phyloP scores from a whole-genome alignment of 1,284 basidiomycete species.

The Apiotrichum sp. region DNA sequence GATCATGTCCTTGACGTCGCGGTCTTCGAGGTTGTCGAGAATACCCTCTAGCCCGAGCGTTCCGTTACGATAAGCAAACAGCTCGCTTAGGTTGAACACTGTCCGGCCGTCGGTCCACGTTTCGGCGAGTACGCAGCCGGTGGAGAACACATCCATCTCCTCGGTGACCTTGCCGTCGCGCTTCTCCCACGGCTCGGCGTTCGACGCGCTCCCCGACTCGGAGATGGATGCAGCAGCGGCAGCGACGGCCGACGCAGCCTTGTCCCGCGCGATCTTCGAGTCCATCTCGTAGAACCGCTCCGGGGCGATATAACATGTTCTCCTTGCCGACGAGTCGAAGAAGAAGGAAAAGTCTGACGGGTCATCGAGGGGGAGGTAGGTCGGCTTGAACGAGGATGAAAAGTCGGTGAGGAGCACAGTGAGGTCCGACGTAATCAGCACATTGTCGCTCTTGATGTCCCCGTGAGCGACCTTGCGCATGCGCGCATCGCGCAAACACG shows the following conservation, averaged over 20 bases:
- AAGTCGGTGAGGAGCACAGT: conserved; percentile 96
- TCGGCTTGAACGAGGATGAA: conserved; percentile 87
- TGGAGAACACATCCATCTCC: conserved; percentile 95
- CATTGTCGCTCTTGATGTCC: conserved; percentile 96
- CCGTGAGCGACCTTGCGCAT: conserved; percentile 80
- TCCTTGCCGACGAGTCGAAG: conserved; percentile 88
- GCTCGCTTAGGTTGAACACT: conserved; percentile 87
- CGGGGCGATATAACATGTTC: conserved; percentile 94
- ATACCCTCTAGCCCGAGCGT: conserved; percentile 71
- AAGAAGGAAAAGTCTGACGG: conserved; percentile 97
- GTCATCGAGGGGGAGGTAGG: conserved; percentile 90
- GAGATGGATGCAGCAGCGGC: conserved; percentile 33
- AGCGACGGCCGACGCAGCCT: conserved; percentile 58
- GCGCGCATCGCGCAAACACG: conserved; percentile 74
- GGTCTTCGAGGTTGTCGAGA: conserved; percentile 71
- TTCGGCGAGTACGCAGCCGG: conserved; percentile 93
- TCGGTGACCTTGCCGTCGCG: conserved; percentile 79
- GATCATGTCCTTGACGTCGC: conserved; percentile 69
- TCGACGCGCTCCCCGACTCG: conserved; percentile 1
- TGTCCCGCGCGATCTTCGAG: conserved; percentile 58
- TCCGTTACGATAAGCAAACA: conserved; percentile 90
- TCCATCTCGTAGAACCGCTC: conserved; percentile 86
- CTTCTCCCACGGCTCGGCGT: conserved; percentile 47
- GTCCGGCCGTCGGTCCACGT: conserved; percentile 92
- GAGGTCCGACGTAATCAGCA: conserved; percentile 93